Percentiles rank a stretch among this genome's conserved stretches.
phyloP scores from a whole-genome alignment of 495 filamentous ascomycete genomes.

The Daldinia decipiens region DNA sequence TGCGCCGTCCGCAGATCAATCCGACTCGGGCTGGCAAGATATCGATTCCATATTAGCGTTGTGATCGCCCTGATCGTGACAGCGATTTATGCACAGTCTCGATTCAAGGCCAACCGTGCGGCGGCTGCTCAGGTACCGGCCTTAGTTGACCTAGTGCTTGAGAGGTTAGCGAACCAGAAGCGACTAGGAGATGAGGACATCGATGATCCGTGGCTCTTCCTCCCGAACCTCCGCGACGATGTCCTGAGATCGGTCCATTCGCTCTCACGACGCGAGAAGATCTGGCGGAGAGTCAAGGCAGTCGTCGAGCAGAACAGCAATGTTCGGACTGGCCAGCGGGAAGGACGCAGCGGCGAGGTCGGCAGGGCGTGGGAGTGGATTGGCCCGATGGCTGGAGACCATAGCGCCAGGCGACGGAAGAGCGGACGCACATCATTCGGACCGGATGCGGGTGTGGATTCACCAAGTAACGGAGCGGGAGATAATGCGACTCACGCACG shows the following conservation, averaged over 20 bases:
- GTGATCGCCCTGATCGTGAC: conserved; percentile 63
- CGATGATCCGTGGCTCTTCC: conserved; percentile 79
- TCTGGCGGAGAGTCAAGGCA: conserved; percentile 83
- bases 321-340: conserved; percentile 83
- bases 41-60: conserved; percentile 92
- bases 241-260: conserved; percentile 85
- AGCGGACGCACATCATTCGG: conserved; percentile 62
- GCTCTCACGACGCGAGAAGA: conserved; percentile 72
- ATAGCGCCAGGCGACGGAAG: conserved; percentile 58
- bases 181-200: conserved; percentile 75
- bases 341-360: conserved; percentile 85
- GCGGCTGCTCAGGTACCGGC: conserved; percentile 76
- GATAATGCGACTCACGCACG: conserved; percentile 1
- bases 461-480: conserved; percentile 25
- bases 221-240: conserved; percentile 91
- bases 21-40: conserved; percentile 89
- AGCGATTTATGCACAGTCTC: conserved; percentile 66
- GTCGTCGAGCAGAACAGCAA: conserved; percentile 95
- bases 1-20: conserved; percentile 90
- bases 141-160: conserved; percentile 81
- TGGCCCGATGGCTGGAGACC: conserved; percentile 66
- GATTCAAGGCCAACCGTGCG: conserved; percentile 65
- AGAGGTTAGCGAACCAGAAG: conserved; percentile 83
- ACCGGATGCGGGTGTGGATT: conserved; percentile 48
- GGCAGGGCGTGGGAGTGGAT: conserved; percentile 97